Evolutionary conservation across 768 basidiomycete species (phyloP).

Genomic region (Boletellus sp.): DNA sequence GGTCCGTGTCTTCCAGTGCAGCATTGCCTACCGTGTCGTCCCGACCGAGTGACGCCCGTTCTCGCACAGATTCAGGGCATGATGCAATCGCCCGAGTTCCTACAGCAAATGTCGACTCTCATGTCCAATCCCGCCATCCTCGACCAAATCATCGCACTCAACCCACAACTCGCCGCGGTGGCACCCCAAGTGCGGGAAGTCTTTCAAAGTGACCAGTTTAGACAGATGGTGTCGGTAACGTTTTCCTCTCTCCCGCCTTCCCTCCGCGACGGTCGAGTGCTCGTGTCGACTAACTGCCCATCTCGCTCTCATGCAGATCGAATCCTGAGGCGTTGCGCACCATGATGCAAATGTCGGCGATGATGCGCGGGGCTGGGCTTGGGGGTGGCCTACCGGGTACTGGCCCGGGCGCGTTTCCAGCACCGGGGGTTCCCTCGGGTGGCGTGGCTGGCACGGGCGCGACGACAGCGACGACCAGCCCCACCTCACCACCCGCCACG

Average conservation of each 20-base stretch:
- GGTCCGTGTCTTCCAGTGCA: constrained; percentile 42
- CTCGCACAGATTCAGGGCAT: constrained; percentile 65
- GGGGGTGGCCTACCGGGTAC: constrained; percentile 35
- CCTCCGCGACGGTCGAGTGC: background rate
- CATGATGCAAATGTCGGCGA: constrained; percentile 70
- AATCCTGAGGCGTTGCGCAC: constrained; percentile 74
- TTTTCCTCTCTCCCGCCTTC: background rate
- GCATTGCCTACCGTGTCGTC: too few species aligned
- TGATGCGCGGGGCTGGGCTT: constrained; percentile 25
- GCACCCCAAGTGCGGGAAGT: constrained; percentile 76
- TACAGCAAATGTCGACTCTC: constrained; percentile 82
- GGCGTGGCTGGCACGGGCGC: constrained; percentile 6
- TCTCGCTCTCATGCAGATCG: constrained; percentile 42
- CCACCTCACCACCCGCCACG: constrained; percentile 17
- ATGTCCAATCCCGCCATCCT: constrained; percentile 88
- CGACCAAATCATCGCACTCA: constrained; percentile 79
- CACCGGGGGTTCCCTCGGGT: constrained; percentile 52
- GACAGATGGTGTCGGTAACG: constrained; percentile 63
- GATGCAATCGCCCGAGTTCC: constrained; percentile 81
- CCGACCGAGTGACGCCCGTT: background rate
- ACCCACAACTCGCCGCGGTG: constrained; percentile 74
- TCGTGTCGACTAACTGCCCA: background rate
- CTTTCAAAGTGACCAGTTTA: constrained; percentile 72
- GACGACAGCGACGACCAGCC: constrained; percentile 16
- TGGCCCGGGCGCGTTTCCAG: constrained; percentile 43